Percentiles rank a stretch among this genome's conserved stretches.
Conservation (phyloP, 257 asterid genomes). For the Solanum chaucha region DNA sequence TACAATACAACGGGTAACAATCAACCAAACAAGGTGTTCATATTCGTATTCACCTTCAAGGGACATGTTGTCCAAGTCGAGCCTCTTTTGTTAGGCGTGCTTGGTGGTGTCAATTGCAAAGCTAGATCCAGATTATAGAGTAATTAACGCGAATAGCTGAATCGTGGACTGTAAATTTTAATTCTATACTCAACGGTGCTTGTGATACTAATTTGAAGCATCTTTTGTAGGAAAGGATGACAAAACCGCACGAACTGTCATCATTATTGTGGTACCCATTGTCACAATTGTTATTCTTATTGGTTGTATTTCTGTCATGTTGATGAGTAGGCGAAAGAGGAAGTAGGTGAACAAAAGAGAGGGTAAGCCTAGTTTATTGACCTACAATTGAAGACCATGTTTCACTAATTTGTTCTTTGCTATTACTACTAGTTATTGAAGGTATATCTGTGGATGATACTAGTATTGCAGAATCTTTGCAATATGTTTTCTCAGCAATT, state of each 20-base stretch:
- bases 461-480: not conserved
- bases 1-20: no score
- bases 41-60: not conserved
- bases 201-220: not conserved
- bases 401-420: not conserved
- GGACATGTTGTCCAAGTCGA: not conserved
- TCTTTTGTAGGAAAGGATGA: not conserved
- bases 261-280: not conserved
- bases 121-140: not conserved
- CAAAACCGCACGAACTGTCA: not conserved
- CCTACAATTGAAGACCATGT: no score
- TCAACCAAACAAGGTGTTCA: no score
- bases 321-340: not conserved
- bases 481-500: slow-evolving; percentile 6
- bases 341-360: not conserved
- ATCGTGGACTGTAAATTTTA: not conserved
- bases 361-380: not conserved
- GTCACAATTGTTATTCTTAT: not conserved
- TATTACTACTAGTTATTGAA: not conserved
- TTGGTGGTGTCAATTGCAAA: not conserved
- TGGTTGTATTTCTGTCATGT: not conserved
- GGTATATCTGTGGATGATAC: not conserved
- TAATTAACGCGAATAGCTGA: not conserved
- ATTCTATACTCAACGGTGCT: not conserved
- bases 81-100: not conserved